Evolutionary conservation across 2,329 filamentous ascomycete species (phyloP).

Genomic region (Beauveria asiatica): DNA sequence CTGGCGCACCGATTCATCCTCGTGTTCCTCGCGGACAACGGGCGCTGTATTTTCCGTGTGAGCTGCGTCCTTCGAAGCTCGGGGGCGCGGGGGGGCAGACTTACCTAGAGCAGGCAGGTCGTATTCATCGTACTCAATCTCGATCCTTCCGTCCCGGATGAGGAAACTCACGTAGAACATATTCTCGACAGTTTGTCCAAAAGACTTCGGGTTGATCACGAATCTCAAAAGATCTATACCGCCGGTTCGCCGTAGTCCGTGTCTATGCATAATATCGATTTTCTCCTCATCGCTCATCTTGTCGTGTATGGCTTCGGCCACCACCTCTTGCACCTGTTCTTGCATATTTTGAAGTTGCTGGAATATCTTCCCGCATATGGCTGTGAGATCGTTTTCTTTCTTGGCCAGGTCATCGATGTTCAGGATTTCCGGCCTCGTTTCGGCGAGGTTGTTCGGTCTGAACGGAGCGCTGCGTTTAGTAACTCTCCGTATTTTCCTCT

Average conservation of each 20-base stretch:
- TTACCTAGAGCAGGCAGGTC: conserved; percentile 73
- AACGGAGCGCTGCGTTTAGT: conserved; percentile 64
- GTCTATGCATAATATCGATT: conserved; percentile 50
- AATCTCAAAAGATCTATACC: conserved; percentile 79
- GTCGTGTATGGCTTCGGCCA: conserved; percentile 35
- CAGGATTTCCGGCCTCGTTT: conserved; percentile 72
- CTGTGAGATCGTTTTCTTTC: conserved; percentile 71
- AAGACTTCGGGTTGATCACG: conserved; percentile 80
- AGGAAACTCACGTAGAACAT: conserved; percentile 95
- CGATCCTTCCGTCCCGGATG: conserved; percentile 74
- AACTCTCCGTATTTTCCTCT: conserved; percentile 69
- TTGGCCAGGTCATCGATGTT: conserved; percentile 64
- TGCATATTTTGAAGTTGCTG: conserved; percentile 47
- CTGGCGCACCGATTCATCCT: conserved; percentile 36
- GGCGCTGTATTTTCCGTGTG: conserved; percentile 21
- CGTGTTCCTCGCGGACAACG: conserved; percentile 34
- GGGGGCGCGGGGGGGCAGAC: conserved; percentile 29
- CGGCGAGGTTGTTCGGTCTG: conserved; percentile 56
- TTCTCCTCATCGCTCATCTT: conserved; percentile 38
- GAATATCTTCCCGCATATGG: conserved; percentile 68
- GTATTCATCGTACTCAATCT: conserved; percentile 63
- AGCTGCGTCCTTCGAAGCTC: not conserved
- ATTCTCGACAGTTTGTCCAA: conserved; percentile 93
- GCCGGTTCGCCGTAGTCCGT: conserved; percentile 57
- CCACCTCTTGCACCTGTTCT: conserved; percentile 36